A percentile compares a stretch with the other conserved stretches of the same genome.
phyloP scores from a whole-genome alignment of 208 protist species.

The Acanthamoeba culbertsoni region DNA sequence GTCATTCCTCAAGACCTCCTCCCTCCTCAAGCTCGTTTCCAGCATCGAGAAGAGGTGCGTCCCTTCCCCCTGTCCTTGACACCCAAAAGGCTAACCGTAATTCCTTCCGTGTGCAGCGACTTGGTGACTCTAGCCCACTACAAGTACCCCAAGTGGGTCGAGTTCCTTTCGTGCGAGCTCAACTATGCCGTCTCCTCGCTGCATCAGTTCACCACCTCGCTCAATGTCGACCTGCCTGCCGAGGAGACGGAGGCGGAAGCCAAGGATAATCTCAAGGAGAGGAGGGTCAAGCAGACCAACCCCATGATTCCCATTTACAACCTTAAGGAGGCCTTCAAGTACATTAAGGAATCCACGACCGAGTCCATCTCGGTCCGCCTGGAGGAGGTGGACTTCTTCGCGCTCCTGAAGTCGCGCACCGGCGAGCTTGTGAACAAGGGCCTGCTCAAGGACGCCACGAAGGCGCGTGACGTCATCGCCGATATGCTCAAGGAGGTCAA shows the following conservation, averaged over 20 bases:
- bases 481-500: slow-evolving; percentile 58
- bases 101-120: slow-evolving; percentile 20
- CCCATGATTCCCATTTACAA: slow-evolving; percentile 61
- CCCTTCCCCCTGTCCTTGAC: background rate
- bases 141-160: slow-evolving; percentile 67
- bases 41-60: background rate
- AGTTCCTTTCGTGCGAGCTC: slow-evolving; percentile 56
- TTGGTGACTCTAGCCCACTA: slow-evolving; percentile 60
- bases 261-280: slow-evolving; percentile 39
- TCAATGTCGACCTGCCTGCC: slow-evolving; percentile 22
- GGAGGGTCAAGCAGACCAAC: background rate
- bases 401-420: slow-evolving; percentile 20
- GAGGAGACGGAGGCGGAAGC: background rate
- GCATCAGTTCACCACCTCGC: slow-evolving; percentile 48
- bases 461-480: slow-evolving; percentile 40
- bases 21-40: slow-evolving; percentile 39
- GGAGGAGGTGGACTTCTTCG: slow-evolving; percentile 49
- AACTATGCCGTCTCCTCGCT: slow-evolving; percentile 64
- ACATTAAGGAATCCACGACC: slow-evolving; percentile 11
- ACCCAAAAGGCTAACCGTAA: too few relatives aligned
- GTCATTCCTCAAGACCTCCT: slow-evolving; percentile 67
- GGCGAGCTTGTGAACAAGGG: slow-evolving; percentile 39
- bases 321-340: slow-evolving; percentile 62
- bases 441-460: slow-evolving; percentile 46
- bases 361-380: slow-evolving; percentile 42